phyloP scores from a whole-genome alignment of 2,329 filamentous ascomycete species.

The Polychaeton citri region DNA sequence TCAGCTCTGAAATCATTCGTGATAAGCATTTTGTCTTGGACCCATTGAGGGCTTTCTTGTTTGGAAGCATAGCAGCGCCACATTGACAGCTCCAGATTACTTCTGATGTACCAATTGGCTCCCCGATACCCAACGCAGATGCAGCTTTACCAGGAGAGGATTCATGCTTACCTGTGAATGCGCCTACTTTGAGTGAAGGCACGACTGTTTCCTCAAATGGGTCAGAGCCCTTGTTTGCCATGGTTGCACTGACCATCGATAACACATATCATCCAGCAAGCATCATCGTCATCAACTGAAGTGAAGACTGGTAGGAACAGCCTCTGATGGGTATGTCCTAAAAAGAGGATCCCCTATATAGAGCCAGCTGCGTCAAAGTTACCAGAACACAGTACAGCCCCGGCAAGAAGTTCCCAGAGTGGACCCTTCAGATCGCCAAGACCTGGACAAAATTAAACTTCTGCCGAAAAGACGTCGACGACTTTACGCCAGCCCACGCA shows the following conservation, averaged over 20 bases:
- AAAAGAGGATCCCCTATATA: too few species aligned
- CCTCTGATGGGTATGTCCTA: too few species aligned
- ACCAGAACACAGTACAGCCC: too few species aligned
- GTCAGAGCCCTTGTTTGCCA: slow-evolving; percentile 3
- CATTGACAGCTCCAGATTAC: not conserved
- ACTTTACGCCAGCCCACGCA: slow-evolving; percentile 1
- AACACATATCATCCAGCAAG: too few species aligned
- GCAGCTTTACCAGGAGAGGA: too few species aligned
- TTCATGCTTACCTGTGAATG: slow-evolving; percentile 21
- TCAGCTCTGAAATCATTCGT: slow-evolving; percentile 6
- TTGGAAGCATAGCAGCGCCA: too few species aligned
- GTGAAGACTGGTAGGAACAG: too few species aligned
- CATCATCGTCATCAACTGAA: too few species aligned
- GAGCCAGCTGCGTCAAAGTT: too few species aligned
- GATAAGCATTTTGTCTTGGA: not conserved
- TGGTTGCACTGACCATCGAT: too few species aligned
- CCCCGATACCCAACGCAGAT: too few species aligned
- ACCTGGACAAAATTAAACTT: slow-evolving; percentile 1
- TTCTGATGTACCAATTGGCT: too few species aligned
- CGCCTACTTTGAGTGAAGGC: slow-evolving; percentile 20
- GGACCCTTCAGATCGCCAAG: not conserved
- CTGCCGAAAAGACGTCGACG: slow-evolving; percentile 1
- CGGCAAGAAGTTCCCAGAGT: not conserved
- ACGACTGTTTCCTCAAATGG: slow-evolving; percentile 12
- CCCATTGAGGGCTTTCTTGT: slow-evolving; percentile 3